These are phyloP conservation scores for Melastoma malabathricum DNA, from an alignment of 345 rosid genomes.

Conservation along the genomic window DNA sequence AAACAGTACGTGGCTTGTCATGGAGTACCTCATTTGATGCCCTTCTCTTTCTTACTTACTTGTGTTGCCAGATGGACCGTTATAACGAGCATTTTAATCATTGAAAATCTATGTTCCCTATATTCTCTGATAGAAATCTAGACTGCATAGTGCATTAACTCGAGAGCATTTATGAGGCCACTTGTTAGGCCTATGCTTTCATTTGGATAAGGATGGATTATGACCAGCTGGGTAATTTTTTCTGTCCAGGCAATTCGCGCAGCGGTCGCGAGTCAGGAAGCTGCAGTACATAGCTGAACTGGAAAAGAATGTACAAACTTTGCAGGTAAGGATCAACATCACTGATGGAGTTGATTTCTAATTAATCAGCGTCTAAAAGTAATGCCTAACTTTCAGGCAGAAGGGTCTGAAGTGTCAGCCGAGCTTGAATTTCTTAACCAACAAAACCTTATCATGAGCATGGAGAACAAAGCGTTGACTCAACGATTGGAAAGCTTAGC, in stretches of 20 bases:
- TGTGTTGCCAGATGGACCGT: too few relatives aligned
- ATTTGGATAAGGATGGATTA: neutral
- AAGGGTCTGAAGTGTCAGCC: conserved; percentile 72
- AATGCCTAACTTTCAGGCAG: conserved; percentile 32
- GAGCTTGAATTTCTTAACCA: conserved; percentile 86
- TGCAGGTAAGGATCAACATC: conserved; percentile 47
- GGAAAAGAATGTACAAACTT: conserved; percentile 92
- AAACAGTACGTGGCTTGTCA: conserved; percentile 55
- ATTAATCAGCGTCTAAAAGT: neutral
- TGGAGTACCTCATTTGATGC: too few relatives aligned
- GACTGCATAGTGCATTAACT: too few relatives aligned
- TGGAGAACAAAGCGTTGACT: conserved; percentile 86
- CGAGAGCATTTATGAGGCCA: too few relatives aligned
- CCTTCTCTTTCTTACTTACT: too few relatives aligned
- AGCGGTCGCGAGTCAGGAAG: conserved; percentile 92
- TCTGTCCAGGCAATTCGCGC: conserved; percentile 86
- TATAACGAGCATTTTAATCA: too few relatives aligned
- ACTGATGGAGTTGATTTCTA: neutral
- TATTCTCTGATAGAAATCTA: too few relatives aligned
- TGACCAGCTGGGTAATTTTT: neutral
- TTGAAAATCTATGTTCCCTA: too few relatives aligned
- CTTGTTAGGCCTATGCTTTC: too few relatives aligned
- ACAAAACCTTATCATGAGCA: conserved; percentile 58
- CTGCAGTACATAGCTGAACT: conserved; percentile 98
- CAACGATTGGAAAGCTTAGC: conserved; percentile 72